A percentile compares a stretch with the other conserved stretches of the same genome.
These are phyloP conservation scores for Trametes villosa DNA, from an alignment of 768 basidiomycete species.

Conservation along the genomic window DNA sequence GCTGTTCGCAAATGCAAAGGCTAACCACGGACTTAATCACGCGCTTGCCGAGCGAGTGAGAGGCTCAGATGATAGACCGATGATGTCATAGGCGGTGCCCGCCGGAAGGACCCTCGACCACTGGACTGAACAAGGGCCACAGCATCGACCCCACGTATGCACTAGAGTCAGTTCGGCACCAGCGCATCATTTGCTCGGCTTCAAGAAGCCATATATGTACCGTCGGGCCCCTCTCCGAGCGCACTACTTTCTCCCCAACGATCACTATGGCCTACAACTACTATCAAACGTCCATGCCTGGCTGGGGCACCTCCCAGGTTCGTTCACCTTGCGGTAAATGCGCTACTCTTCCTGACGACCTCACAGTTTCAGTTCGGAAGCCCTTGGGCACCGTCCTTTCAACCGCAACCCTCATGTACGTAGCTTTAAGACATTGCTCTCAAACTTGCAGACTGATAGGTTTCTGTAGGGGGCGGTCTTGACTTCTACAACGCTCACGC, in stretches of 20 bases:
- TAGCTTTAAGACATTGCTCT: slow-evolving; percentile 39
- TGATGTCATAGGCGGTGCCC: too few relatives aligned
- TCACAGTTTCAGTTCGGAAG: slow-evolving; percentile 38
- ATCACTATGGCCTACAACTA: slow-evolving; percentile 26
- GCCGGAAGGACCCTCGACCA: too few relatives aligned
- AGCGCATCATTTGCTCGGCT: too few relatives aligned
- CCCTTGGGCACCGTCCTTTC: slow-evolving; percentile 39
- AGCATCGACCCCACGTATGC: too few relatives aligned
- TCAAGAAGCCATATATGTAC: neutral
- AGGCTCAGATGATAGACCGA: too few relatives aligned
- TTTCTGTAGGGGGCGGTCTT: slow-evolving; percentile 57
- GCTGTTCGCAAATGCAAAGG: too few relatives aligned
- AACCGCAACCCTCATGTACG: slow-evolving; percentile 57
- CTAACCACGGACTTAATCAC: too few relatives aligned
- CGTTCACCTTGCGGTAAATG: neutral
- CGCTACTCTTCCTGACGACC: neutral
- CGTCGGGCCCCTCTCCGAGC: neutral
- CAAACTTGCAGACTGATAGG: neutral
- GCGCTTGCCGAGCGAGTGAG: too few relatives aligned
- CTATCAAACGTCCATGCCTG: slow-evolving; percentile 36
- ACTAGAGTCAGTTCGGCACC: too few relatives aligned
- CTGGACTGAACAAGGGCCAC: too few relatives aligned
- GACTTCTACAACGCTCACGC: slow-evolving; percentile 71
- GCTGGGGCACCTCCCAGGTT: slow-evolving; percentile 54
- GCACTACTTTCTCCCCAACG: neutral